Conservation (phyloP, 257 asterid genomes). For the Orobanche coerulescens region DNA sequence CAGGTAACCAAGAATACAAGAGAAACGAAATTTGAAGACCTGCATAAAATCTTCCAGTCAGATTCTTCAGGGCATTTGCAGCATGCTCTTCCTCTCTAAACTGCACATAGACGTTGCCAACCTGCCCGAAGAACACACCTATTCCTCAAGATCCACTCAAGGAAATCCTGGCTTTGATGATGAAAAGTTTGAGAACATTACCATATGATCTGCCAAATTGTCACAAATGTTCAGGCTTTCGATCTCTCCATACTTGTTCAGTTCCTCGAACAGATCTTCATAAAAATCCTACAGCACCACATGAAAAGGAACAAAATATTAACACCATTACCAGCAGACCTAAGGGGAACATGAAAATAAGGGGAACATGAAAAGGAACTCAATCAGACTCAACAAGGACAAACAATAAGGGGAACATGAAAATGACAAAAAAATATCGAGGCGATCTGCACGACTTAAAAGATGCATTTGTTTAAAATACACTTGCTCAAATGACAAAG, state of each 20-base stretch:
- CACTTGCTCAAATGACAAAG: background rate
- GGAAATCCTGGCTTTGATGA: background rate
- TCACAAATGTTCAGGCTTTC: slow-evolving; percentile 90
- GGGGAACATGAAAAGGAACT: too few relatives aligned
- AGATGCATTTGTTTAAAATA: background rate
- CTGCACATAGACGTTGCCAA: slow-evolving; percentile 98
- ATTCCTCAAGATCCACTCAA: background rate
- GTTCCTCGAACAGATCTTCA: slow-evolving; percentile 92
- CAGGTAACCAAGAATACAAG: background rate
- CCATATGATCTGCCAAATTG: slow-evolving; percentile 97
- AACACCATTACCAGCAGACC: background rate
- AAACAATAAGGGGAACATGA: too few relatives aligned
- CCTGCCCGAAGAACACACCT: slow-evolving; percentile 38
- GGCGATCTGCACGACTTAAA: background rate
- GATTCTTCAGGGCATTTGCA: slow-evolving; percentile 70
- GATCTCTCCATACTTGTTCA: slow-evolving; percentile 78
- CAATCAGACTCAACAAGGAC: background rate
- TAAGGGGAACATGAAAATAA: too few relatives aligned
- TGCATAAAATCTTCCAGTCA: slow-evolving; percentile 85
- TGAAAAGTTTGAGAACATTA: slow-evolving; percentile 22
- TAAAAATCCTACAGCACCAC: slow-evolving; percentile 63
- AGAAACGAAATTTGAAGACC: slow-evolving; percentile 30
- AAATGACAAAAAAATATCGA: background rate
- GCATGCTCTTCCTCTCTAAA: slow-evolving; percentile 97
- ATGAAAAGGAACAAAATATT: background rate